Evolutionary conservation across 225 moss, liverwort and hornwort genomes (phyloP).

Genomic region (Antitrichia curtipendula): DNA sequence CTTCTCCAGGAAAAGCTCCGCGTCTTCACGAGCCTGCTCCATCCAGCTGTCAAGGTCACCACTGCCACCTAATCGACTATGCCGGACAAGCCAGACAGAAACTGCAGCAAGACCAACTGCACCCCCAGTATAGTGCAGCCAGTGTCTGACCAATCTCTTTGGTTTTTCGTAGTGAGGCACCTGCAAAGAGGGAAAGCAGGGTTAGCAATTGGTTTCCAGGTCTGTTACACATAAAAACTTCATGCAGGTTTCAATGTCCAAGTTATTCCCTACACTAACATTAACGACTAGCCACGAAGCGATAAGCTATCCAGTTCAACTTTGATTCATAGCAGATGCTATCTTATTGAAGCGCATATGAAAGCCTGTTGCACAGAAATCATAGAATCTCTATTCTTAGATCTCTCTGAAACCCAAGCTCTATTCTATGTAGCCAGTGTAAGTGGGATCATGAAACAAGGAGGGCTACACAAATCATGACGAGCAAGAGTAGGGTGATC

Average conservation of each 20-base stretch:
- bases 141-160: slow-evolving; percentile 46
- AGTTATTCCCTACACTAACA: background rate
- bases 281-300: background rate
- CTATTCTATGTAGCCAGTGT: background rate
- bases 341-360: background rate
- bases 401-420: background rate
- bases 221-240: background rate
- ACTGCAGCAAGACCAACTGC: slow-evolving; percentile 48
- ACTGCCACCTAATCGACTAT: slow-evolving; percentile 76
- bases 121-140: slow-evolving; percentile 70
- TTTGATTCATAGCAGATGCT: background rate
- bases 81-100: slow-evolving; percentile 68
- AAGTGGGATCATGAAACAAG: background rate
- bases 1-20: slow-evolving; percentile 47
- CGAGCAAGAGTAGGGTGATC: background rate
- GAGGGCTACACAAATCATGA: background rate
- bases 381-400: background rate
- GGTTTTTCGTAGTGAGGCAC: slow-evolving; percentile 60
- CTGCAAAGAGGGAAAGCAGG: slow-evolving; percentile 20
- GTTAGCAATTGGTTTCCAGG: background rate
- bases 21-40: slow-evolving; percentile 47
- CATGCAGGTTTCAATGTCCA: background rate
- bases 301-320: background rate
- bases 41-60: slow-evolving; percentile 82
- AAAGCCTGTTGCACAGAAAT: background rate